Base-by-base conservation (phyloP, 2,329 filamentous ascomycete genomes). In the Fusarium redolens region DNA sequence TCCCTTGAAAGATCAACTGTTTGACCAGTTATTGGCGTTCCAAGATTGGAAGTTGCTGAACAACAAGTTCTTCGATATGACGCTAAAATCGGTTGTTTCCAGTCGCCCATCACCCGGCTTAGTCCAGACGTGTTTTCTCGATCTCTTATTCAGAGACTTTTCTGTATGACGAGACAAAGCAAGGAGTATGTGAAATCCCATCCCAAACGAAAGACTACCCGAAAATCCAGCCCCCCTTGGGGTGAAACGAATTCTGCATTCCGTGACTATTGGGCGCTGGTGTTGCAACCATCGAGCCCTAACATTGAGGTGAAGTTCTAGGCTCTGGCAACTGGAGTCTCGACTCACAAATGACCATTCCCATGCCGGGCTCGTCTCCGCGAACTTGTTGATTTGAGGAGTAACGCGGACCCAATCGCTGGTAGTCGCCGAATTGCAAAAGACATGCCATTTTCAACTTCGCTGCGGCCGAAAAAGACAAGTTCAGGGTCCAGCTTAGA, bases 401-500 rank as follows among this genome's bases (percentile, higher is more conserved):
- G 62, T 35, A 54, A 59, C 28, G 54, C 41, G 37, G 55, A 38
- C 31, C 55, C 44, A 59, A 67, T n/a, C n/a, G 31, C n/a, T 51
- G 54, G 58, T 59, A 56, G 51, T 54, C 43, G 48, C 60, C 28
- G 17, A 38, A 57, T 43, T 61, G 56, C 45, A 31, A 30, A 48
- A 45, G 54, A 51, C 22, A 48, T 43, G 48, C 35, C 33, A 41
- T 33, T 56, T 43, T 44, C 40, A 43, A 35, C 43, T 47, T 74
- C 63, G 63, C 59, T 60, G 33, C 61, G 58, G 52, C 56, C 67
- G 59, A 69, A 41, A 56, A 59, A 47, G 57, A 55, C 25, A 54
- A 47, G 61, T 65, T 65, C 71, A 73, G 71, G 71, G 71, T 74
- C 71, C 71, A 69, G 30, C 56, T 51, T 68, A 22, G 63, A 45